Conservation (phyloP, 2,329 filamentous ascomycete species). For the Trichoderma sp. region DNA sequence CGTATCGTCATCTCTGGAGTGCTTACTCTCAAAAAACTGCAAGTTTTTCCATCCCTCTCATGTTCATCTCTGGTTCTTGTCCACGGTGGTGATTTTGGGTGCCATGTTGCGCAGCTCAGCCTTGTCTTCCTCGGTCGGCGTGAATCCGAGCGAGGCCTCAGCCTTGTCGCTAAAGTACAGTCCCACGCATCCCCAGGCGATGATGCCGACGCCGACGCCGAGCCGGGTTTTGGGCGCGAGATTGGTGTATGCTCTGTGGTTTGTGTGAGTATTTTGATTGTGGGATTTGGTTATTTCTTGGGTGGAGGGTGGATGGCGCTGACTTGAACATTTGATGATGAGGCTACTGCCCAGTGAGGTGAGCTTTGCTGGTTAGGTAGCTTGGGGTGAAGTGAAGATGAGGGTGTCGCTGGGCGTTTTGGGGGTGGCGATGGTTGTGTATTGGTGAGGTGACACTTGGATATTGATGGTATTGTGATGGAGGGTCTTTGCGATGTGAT, state of each 20-base stretch:
- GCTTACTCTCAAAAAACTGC: neutral
- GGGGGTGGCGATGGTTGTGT: neutral
- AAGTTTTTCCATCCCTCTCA: neutral
- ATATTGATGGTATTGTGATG: neutral
- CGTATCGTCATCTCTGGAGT: neutral
- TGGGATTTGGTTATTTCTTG: neutral
- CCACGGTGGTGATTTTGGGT: conserved; percentile 61
- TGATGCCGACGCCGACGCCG: conserved; percentile 67
- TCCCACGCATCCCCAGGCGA: conserved; percentile 72
- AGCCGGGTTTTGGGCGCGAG: conserved; percentile 69
- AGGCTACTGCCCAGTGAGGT: too few species aligned
- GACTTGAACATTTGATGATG: conserved; percentile 14
- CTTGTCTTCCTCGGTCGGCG: conserved; percentile 69
- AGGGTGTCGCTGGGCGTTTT: neutral
- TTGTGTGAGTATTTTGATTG: neutral
- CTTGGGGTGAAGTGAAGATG: neutral
- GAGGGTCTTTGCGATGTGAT: neutral
- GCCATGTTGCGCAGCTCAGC: conserved; percentile 59
- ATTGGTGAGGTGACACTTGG: neutral
- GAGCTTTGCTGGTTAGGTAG: too few species aligned
- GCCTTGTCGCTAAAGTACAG: conserved; percentile 70
- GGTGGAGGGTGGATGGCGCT: neutral
- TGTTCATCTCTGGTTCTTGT: conserved; percentile 32
- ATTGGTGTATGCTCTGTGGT: conserved; percentile 63
- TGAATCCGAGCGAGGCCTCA: conserved; percentile 70